Evolutionary conservation across 1,139 yeast species (phyloP), one percentile per base, ranked within the genome.

Genomic region (Suhomyces atakaporum): DNA sequence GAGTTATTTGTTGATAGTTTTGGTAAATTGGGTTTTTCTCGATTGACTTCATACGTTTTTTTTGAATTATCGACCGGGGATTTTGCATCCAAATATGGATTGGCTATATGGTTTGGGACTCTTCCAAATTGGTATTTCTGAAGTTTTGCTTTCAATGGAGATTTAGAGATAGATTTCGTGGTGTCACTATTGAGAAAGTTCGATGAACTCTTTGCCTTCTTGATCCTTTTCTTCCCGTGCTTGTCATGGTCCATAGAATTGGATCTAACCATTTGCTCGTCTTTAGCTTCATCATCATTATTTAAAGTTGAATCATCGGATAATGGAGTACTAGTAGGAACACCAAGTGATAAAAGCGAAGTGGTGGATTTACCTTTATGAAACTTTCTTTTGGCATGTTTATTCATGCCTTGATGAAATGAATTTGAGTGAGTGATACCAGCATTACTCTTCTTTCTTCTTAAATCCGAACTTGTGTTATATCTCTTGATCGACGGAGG

Each of bases 151-250:
- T 30, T 30, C 29, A 21, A 28, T 18, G 28, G 37, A 25, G 38
- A 28, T 18, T 24, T 36, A 27, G 30, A 22, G 14, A 22, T 26
- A 25, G 36, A 33, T n/a, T 33, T 35, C 9, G 28, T 35, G 7
- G 25, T 20, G 15, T 29, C 30, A 11, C 22, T 16, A 25, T 27
- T 44, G 25, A 46, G 38, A 38, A 67, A 63, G 38, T 65, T 65
- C 1, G 63, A 62, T 1, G 72, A 62, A 38, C 72, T 66, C 44
- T 51, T 58, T 0, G 73, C 69, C 33, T 66, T 65, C 4, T 69
- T 54, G 5, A 66, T 51, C 16, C 34, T 37, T 18, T 27, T 34
- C 20, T 36, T 19, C 5, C 15, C 27, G 10, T 26, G 5, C 19
- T 24, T 28, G 7, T 16, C 25, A 7, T 21, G 12, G 10, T 35